These are phyloP conservation scores for Lachancea mirantina DNA, from an alignment of 805 yeast genomes.

Conservation along the genomic window DNA sequence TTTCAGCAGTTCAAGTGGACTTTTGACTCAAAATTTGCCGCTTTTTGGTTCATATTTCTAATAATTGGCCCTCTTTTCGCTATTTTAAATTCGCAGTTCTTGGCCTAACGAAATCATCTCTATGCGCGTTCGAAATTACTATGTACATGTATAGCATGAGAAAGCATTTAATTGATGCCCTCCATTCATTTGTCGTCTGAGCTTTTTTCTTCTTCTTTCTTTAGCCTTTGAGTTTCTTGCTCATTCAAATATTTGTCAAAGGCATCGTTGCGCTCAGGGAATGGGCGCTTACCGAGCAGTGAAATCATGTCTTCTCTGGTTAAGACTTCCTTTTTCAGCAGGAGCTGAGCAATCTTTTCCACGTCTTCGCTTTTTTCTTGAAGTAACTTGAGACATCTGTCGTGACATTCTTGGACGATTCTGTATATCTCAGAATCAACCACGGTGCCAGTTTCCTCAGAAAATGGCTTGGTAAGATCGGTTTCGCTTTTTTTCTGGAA, in stretches of 20 bases:
- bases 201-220: conserved; percentile 20
- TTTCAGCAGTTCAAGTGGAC: too few species aligned
- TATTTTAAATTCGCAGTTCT: too few species aligned
- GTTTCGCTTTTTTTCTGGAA: conserved; percentile 62
- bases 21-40: too few species aligned
- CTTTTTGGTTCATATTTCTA: too few species aligned
- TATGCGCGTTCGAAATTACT: too few species aligned
- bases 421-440: conserved; percentile 81
- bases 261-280: conserved; percentile 84
- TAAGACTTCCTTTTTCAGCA: conserved; percentile 79
- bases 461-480: conserved; percentile 75
- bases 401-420: conserved; percentile 69
- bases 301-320: conserved; percentile 92
- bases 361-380: conserved; percentile 67
- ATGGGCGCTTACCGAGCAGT: conserved; percentile 85
- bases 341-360: conserved; percentile 78
- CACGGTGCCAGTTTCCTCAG: conserved; percentile 73
- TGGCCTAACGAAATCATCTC: too few species aligned
- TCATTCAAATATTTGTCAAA: conserved; percentile 39
- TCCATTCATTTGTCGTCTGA: too few species aligned
- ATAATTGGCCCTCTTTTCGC: too few species aligned
- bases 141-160: too few species aligned
- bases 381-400: conserved; percentile 60
- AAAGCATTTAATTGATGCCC: too few species aligned
- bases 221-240: conserved; percentile 21